Base-by-base conservation (phyloP, 257 asterid genomes). In the Solanum gandarillasii region DNA sequence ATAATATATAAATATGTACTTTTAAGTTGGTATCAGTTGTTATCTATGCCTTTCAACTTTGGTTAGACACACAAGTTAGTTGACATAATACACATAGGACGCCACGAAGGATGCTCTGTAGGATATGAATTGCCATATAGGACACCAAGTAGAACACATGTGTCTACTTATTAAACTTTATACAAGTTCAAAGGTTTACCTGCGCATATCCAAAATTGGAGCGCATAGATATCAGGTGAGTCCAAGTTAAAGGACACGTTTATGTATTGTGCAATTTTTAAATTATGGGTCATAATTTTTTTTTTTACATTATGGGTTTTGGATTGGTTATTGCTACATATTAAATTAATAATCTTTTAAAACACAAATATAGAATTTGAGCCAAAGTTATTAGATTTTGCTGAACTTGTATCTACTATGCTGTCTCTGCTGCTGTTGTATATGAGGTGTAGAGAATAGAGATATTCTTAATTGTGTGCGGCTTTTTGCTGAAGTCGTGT, bases 151-250 rank as follows among this genome's bases (percentile, higher is more conserved):
- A 52, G 62, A 4, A 16, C 9, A 52, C 62, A 48, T 14, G 9
- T 52, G 9, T 48, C 58, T 48, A 48, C 1, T 48, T 52, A 52
- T 52, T 52, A 0, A 52, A 52, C n/a, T 52, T 55, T 18, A 55
- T 55, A 18, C 10, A 18, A 20, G 4, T 55, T 18, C 4, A 55
- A 6, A 55, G 0, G 1, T 18, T 10, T 55, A 55, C n/a, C 0
- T 55, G n/a, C 1, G 0, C 10, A 6, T 55, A 55, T 18, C 9
- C 10, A 55, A 55, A 55, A 1, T 20, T 55, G n/a, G n/a, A 55
- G n/a, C 0, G 0, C 10, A 55, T 55, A 55, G n/a, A 55, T 55
- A 10, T 3, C 4, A 55, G 1, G 1, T 18, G 10, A 55, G 10
- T 6, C 10, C 4, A 55, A 55, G 65, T 55, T 55, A 55, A 55